Evolutionary conservation across 1,284 basidiomycete genomes (phyloP).

Genomic region (Fomitopsis schrenkii): DNA sequence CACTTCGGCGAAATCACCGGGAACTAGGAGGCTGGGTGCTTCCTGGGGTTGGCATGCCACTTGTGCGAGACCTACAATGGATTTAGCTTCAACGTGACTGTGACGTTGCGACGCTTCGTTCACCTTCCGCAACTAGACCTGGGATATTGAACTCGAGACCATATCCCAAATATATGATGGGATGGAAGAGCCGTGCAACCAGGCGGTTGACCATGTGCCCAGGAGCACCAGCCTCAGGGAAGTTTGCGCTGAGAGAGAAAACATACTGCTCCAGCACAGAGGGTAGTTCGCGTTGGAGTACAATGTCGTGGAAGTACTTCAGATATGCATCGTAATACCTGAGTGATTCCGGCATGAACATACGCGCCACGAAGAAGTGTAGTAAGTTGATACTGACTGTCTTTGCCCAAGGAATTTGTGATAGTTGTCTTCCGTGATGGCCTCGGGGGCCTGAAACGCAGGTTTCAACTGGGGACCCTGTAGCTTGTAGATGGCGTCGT

Average conservation of each 20-base stretch:
- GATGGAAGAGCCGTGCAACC: slow-evolving; percentile 56
- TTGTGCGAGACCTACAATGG: slow-evolving; percentile 31
- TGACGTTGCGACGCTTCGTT: no score
- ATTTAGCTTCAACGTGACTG: not conserved
- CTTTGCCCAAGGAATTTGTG: slow-evolving; percentile 45
- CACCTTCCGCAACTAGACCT: slow-evolving; percentile 44
- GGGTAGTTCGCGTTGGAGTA: slow-evolving; percentile 39
- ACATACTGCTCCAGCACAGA: slow-evolving; percentile 51
- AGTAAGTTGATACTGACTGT: slow-evolving; percentile 28
- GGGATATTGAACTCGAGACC: slow-evolving; percentile 60
- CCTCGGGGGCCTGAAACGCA: slow-evolving; percentile 36
- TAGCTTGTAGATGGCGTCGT: slow-evolving; percentile 39
- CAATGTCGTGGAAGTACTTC: slow-evolving; percentile 46
- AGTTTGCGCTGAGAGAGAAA: slow-evolving; percentile 52
- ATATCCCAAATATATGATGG: slow-evolving; percentile 61
- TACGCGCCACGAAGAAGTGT: not conserved
- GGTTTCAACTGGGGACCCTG: slow-evolving; percentile 37
- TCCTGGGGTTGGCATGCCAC: slow-evolving; percentile 27
- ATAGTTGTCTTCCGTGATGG: slow-evolving; percentile 42
- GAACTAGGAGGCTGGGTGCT: slow-evolving; percentile 23
- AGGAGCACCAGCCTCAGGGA: slow-evolving; percentile 34
- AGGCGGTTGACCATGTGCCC: slow-evolving; percentile 57
- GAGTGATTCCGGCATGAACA: not conserved
- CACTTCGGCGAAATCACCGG: slow-evolving; percentile 21
- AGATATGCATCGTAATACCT: slow-evolving; percentile 60